phyloP scores from a whole-genome alignment of 2,329 filamentous ascomycete genomes.

The Pezicula carpinea region DNA sequence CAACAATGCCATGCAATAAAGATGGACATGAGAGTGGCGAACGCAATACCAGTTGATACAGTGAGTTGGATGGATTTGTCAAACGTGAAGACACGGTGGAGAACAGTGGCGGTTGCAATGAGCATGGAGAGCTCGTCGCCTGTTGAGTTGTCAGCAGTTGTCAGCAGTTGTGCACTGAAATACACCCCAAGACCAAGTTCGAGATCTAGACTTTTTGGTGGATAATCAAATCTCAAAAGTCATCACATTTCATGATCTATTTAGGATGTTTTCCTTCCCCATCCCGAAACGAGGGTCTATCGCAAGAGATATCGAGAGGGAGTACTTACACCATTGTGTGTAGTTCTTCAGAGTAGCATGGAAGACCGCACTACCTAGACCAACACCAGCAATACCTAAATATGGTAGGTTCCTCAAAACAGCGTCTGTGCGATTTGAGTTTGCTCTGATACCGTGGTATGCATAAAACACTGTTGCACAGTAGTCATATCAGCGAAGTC shows the following conservation, averaged over 20 bases:
- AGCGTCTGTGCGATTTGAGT: conserved; percentile 23
- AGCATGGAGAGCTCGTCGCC: conserved; percentile 55
- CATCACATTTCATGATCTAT: conserved; percentile 29
- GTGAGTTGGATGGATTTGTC: conserved; percentile 35
- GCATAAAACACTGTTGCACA: conserved; percentile 22
- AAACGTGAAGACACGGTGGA: conserved; percentile 42
- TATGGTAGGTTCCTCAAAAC: conserved; percentile 32
- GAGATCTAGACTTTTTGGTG: no score
- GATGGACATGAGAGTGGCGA: conserved; percentile 34
- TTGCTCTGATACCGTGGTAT: conserved; percentile 23
- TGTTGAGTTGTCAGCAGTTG: conserved; percentile 3
- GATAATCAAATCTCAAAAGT: no score
- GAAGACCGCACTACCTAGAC: conserved; percentile 36
- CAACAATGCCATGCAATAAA: conserved; percentile 36
- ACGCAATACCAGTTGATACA: conserved; percentile 34
- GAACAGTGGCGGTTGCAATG: conserved; percentile 43
- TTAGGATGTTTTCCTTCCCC: conserved; percentile 34
- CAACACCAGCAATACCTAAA: conserved; percentile 37
- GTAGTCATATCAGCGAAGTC: neutral
- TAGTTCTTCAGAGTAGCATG: conserved; percentile 41
- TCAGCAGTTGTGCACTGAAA: conserved; percentile 2
- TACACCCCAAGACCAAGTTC: no score
- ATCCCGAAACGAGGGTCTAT: neutral
- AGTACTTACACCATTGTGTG: conserved; percentile 37
- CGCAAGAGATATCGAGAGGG: neutral